phyloP scores from a whole-genome alignment of 176 grass and related monocot genomes.

The Secale cereale region DNA sequence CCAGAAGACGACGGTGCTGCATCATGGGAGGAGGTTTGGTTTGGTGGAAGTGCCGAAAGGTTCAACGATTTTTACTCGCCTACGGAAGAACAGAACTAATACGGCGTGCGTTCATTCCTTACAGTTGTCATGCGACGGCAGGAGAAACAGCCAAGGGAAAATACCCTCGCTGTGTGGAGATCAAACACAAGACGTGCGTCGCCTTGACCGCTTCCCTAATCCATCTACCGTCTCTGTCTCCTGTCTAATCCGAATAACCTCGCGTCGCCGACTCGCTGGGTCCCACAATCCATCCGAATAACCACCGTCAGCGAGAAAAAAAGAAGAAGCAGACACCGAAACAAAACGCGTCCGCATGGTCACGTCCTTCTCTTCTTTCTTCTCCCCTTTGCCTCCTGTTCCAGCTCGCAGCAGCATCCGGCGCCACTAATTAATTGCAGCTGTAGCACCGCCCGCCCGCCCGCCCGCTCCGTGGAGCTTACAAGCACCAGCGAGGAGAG shows the following conservation, averaged over 20 bases:
- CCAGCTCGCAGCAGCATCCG: neutral
- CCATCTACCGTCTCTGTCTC: too few species aligned
- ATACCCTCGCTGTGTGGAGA: too few species aligned
- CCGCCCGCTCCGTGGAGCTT: neutral
- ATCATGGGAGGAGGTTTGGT: neutral
- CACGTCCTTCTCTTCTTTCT: neutral
- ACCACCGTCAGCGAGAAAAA: neutral
- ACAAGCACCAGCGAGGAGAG: conserved; percentile 20
- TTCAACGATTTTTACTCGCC: neutral
- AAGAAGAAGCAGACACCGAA: too few species aligned
- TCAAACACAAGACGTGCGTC: too few species aligned
- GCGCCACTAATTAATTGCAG: conserved; percentile 28
- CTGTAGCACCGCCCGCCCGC: neutral
- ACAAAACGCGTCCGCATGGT: conserved; percentile 2
- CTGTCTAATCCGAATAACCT: too few species aligned
- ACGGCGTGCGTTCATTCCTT: neutral
- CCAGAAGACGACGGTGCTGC: neutral
- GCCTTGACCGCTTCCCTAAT: too few species aligned
- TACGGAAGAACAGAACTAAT: too few species aligned
- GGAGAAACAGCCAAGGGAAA: too few species aligned
- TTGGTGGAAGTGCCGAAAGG: neutral
- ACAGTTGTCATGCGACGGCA: neutral
- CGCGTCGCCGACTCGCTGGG: too few species aligned
- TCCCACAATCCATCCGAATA: neutral
- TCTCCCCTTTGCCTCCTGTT: neutral